Evolutionary conservation across 352 stramenopile genomes (phyloP).

Genomic region (Phytopythium vexans): DNA sequence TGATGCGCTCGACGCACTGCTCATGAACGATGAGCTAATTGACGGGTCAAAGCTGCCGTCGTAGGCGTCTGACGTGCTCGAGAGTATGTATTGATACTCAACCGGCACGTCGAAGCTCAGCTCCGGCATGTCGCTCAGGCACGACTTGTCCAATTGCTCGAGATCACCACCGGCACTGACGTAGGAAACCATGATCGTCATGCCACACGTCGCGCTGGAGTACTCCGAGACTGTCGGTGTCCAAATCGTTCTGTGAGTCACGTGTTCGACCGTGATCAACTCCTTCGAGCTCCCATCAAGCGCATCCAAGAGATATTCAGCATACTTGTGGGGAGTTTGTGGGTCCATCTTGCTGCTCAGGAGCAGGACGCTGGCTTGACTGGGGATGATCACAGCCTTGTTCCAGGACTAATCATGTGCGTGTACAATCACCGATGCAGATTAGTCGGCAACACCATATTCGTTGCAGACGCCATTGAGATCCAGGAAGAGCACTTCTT

Average conservation of each 20-base stretch:
- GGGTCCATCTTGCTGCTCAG: conserved; percentile 47
- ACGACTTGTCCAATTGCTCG: conserved; percentile 34
- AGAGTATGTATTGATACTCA: conserved; percentile 22
- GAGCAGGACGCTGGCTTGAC: conserved; percentile 33
- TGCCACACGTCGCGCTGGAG: conserved; percentile 34
- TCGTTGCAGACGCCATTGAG: conserved; percentile 19
- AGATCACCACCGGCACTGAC: conserved; percentile 32
- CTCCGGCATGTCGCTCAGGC: conserved; percentile 23
- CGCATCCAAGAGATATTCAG: conserved; percentile 22
- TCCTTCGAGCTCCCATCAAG: conserved; percentile 32
- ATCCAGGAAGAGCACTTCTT: conserved; percentile 46
- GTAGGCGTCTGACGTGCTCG: conserved; percentile 35
- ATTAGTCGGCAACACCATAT: conserved; percentile 9
- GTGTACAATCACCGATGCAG: conserved; percentile 22
- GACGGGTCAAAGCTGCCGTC: conserved; percentile 31
- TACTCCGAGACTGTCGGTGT: conserved; percentile 25
- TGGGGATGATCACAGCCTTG: conserved; percentile 25
- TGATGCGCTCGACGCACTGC: no score
- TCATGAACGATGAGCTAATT: conserved; percentile 1
- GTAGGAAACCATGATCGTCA: conserved; percentile 39
- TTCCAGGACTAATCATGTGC: conserved; percentile 49
- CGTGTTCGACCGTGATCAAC: conserved; percentile 41
- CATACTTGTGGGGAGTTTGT: conserved; percentile 46
- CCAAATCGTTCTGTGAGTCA: conserved; percentile 28
- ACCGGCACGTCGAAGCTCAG: no score